Evolutionary conservation across 139 green algal genomes (phyloP), one percentile per base, ranked within the genome.

Genomic region (Pleodorina starrii): DNA sequence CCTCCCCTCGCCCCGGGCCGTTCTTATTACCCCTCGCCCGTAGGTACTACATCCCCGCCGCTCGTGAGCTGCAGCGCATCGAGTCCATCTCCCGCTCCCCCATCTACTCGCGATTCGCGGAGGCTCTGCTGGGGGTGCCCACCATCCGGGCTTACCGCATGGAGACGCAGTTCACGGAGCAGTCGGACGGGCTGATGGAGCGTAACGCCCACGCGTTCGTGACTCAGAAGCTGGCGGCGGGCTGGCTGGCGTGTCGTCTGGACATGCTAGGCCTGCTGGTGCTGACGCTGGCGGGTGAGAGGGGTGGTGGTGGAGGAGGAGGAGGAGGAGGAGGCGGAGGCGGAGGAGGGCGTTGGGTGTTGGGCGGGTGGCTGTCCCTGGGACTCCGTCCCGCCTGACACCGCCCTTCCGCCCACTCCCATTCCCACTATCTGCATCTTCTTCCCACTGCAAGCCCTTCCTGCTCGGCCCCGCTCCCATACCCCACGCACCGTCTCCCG

Each of bases 31-130:
- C n/a, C n/a, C 29, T 29, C 63, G 5, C 6, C 38, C 72, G 9
- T 86, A 94, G 86, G 75, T 96, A 95, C 75, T 98, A 99, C 93
- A 97, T 98, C 50, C 92, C 93, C 27, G 90, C 94, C 0, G 94
- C 94, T 0, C 92, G 95, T 35, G 97, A 99, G 94, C 86, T 99
- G 85, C 97, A 99, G 93, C 95, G 97, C 46, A 95, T 98, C 75
- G 97, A 99, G 84, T 95, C 95, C 16, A 90, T 98, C 25, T 96
- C 90, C 1, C 95, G 97, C 85, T 96, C 91, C 25, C 97, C 97
- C 82, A 98, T 98, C 87, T 98, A 97, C 83, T 92, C 91, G 69
- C 94, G 95, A 81, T 98, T 98, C 85, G 86, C 66, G 36, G 94
- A 96, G 91, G 90, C 93, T 0, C 71, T 95, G 69, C 48, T 73